Evolutionary conservation across 1,284 basidiomycete genomes (phyloP).

Genomic region (Volvariella volvacea): DNA sequence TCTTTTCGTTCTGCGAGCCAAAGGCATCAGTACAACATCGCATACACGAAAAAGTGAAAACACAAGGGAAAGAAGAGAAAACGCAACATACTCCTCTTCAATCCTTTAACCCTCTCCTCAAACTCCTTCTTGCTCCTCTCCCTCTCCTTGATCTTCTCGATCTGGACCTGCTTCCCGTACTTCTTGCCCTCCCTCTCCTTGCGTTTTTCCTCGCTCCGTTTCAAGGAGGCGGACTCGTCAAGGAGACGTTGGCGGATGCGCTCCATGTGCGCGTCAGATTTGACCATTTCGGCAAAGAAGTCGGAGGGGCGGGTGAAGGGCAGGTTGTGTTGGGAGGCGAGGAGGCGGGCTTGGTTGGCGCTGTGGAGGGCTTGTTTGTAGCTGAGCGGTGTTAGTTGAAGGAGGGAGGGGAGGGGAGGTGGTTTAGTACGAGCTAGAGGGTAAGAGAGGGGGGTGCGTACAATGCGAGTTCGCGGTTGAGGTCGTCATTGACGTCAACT

Average conservation of each 20-base stretch:
- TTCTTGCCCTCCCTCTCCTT: slow-evolving; percentile 95
- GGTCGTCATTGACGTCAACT: slow-evolving; percentile 81
- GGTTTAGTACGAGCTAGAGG: not conserved
- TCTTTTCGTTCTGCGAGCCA: slow-evolving; percentile 67
- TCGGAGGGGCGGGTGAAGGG: slow-evolving; percentile 92
- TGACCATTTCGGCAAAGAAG: slow-evolving; percentile 99
- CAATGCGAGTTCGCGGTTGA: slow-evolving; percentile 94
- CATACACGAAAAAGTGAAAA: slow-evolving; percentile 6
- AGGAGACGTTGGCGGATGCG: slow-evolving; percentile 87
- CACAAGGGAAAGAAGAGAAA: not conserved
- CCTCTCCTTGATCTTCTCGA: slow-evolving; percentile 35
- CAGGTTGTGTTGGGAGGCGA: slow-evolving; percentile 70
- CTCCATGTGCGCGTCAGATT: slow-evolving; percentile 97
- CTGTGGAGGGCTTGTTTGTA: slow-evolving; percentile 93
- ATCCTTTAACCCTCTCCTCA: slow-evolving; percentile 75
- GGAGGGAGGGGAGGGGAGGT: not conserved
- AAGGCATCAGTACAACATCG: slow-evolving; percentile 5
- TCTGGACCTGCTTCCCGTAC: slow-evolving; percentile 92
- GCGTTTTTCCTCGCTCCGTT: slow-evolving; percentile 88
- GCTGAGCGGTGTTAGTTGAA: slow-evolving; percentile 32
- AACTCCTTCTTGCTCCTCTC: slow-evolving; percentile 71
- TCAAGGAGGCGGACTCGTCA: slow-evolving; percentile 85
- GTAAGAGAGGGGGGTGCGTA: slow-evolving; percentile 30
- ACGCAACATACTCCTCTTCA: slow-evolving; percentile 76
- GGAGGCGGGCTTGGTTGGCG: slow-evolving; percentile 67